These are phyloP conservation scores for Pseudocercospora musae DNA, from an alignment of 2,329 filamentous ascomycete genomes.

Conservation along the genomic window DNA sequence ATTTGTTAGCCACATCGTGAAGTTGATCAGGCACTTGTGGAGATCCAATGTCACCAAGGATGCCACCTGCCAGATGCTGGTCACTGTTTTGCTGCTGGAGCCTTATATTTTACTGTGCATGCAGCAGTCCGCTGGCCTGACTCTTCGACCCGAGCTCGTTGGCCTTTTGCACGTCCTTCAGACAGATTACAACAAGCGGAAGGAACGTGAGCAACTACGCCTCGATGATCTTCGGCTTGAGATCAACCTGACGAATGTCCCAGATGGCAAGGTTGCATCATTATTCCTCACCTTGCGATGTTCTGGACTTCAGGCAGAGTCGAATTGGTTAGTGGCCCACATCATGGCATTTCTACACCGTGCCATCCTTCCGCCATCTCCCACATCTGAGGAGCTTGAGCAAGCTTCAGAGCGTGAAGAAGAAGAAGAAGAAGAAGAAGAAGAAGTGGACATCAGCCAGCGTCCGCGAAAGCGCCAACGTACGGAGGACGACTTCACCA, in stretches of 20 bases:
- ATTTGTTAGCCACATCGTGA: conserved; percentile 61
- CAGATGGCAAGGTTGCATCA: conserved; percentile 12
- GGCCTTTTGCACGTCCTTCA: conserved; percentile 70
- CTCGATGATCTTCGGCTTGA: conserved; percentile 66
- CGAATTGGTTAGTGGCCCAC: conserved; percentile 38
- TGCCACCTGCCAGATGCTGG: conserved; percentile 58
- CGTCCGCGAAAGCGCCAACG: conserved; percentile 39
- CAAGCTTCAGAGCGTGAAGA: conserved; percentile 15
- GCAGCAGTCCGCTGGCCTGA: conserved; percentile 18
- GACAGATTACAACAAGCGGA: conserved; percentile 70
- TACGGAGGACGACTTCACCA: conserved; percentile 37
- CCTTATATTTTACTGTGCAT: conserved; percentile 40
- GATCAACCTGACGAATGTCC: conserved; percentile 6
- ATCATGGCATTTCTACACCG: conserved; percentile 39
- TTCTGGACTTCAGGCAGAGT: conserved; percentile 30
- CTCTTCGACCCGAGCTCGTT: conserved; percentile 49
- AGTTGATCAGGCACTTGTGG: conserved; percentile 75
- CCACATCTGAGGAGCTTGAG: neutral
- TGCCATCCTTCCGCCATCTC: conserved; percentile 3
- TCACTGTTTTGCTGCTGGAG: conserved; percentile 62
- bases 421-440: too few relatives aligned
- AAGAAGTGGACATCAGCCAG: conserved; percentile 10
- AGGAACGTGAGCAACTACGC: conserved; percentile 69
- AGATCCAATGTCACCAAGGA: conserved; percentile 57
- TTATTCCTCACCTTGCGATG: conserved; percentile 30